These are phyloP conservation scores for Debaryomyces fabryi DNA, from an alignment of 1,139 yeast species.

Conservation along the genomic window DNA sequence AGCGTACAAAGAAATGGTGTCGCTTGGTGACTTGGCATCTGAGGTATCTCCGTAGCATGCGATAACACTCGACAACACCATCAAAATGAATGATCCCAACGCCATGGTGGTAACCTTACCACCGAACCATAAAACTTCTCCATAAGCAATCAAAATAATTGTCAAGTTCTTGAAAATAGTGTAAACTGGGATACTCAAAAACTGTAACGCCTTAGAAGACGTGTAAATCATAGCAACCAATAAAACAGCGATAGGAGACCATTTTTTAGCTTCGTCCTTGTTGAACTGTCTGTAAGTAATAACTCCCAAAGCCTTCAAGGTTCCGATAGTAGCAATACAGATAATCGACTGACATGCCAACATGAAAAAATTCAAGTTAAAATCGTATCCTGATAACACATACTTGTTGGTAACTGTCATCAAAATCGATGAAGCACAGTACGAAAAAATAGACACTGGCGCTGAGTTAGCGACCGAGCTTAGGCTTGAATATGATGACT, in stretches of 20 bases:
- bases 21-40: conserved; percentile 37
- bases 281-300: conserved; percentile 88
- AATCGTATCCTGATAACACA: conserved; percentile 78
- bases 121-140: conserved; percentile 97
- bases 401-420: conserved; percentile 99
- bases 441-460: conserved; percentile 80
- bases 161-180: conserved; percentile 98
- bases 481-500: conserved; percentile 24
- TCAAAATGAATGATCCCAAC: conserved; percentile 79
- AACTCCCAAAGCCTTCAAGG: conserved; percentile 70
- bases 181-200: conserved; percentile 89
- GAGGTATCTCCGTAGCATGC: conserved; percentile 89
- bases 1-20: conserved; percentile 55
- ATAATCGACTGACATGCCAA: conserved; percentile 81
- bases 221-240: conserved; percentile 96
- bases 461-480: conserved; percentile 71
- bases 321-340: conserved; percentile 72
- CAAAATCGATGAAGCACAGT: conserved; percentile 89
- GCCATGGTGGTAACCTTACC: conserved; percentile 92
- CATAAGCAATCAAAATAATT: conserved; percentile 93
- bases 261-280: conserved; percentile 85
- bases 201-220: conserved; percentile 91
- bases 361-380: conserved; percentile 89
- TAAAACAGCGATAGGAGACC: conserved; percentile 91
- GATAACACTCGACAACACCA: conserved; percentile 91